A percentile compares a stretch with the other conserved stretches of the same genome.
Conservation (phyloP, 2,329 filamentous ascomycete genomes). For the Aureobasidium namibiae region DNA sequence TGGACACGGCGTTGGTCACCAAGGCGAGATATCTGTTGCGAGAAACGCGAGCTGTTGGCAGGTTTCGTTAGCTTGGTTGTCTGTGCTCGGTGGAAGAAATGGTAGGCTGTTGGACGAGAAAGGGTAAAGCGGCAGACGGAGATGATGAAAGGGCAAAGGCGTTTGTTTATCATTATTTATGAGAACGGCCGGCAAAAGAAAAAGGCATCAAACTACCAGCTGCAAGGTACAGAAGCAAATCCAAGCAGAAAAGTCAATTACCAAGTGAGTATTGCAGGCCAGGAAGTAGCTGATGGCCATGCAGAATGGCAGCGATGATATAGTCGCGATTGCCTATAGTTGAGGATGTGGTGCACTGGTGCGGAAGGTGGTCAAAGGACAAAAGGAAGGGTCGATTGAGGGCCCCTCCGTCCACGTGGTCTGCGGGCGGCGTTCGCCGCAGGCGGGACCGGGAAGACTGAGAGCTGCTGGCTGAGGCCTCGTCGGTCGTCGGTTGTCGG, state of each 20-base stretch:
- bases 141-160: not conserved
- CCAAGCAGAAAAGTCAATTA: not conserved
- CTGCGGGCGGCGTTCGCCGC: not conserved
- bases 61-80: not conserved
- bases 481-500: too few relatives aligned
- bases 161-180: not conserved
- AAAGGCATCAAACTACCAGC: not conserved
- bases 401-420: slow-evolving; percentile 1
- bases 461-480: not conserved
- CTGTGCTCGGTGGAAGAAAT: not conserved
- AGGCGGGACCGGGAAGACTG: not conserved
- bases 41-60: slow-evolving; percentile 1
- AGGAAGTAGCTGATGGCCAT: not conserved
- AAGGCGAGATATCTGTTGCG: not conserved
- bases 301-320: not conserved
- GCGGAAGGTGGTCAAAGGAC: too few relatives aligned
- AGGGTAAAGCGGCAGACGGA: not conserved
- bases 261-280: too few relatives aligned
- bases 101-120: not conserved
- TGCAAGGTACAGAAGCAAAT: slow-evolving; percentile 5
- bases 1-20: not conserved
- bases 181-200: not conserved
- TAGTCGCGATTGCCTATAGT: too few relatives aligned
- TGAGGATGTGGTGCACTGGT: not conserved
- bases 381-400: too few relatives aligned